Evolutionary conservation across 805 yeast genomes (phyloP).

Genomic region (Kluyveromyces starmeri): DNA sequence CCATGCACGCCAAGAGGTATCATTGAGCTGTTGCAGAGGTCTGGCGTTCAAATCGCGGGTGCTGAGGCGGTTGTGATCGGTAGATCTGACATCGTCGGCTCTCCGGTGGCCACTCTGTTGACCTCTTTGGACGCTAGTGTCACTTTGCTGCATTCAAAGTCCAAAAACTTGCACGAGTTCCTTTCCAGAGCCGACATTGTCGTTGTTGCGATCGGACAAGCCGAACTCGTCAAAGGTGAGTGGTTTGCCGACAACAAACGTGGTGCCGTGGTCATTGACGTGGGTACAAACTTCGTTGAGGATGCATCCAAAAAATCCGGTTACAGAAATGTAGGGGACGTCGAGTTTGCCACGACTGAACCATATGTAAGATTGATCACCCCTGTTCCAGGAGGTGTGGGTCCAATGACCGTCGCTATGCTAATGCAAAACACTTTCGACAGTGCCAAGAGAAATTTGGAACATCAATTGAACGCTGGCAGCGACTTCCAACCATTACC

Average conservation of each 20-base stretch:
- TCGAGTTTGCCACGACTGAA: conserved; percentile 48
- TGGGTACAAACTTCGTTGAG: conserved; percentile 69
- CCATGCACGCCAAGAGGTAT: conserved; percentile 97
- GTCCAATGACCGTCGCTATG: conserved; percentile 88
- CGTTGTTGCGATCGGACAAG: conserved; percentile 68
- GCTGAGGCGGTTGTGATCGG: conserved; percentile 87
- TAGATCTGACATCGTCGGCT: conserved; percentile 92
- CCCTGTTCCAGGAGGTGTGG: conserved; percentile 92
- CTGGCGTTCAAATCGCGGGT: conserved; percentile 63
- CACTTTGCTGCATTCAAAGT: conserved; percentile 72
- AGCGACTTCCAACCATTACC: conserved; percentile 42
- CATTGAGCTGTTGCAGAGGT: conserved; percentile 65
- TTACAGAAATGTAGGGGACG: conserved; percentile 68
- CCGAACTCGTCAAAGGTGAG: conserved; percentile 62
- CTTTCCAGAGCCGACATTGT: conserved; percentile 75
- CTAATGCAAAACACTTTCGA: conserved; percentile 60
- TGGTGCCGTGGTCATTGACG: conserved; percentile 63
- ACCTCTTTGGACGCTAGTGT: conserved; percentile 80
- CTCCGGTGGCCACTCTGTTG: conserved; percentile 80
- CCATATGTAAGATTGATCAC: conserved; percentile 43
- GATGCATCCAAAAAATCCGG: conserved; percentile 64
- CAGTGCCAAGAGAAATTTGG: conserved; percentile 48
- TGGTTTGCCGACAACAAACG: conserved; percentile 45
- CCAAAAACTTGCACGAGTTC: conserved; percentile 48
- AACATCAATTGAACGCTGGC: conserved; percentile 9